phyloP scores from a whole-genome alignment of 2,329 filamentous ascomycete genomes.

The Metarhizium guizhouense region DNA sequence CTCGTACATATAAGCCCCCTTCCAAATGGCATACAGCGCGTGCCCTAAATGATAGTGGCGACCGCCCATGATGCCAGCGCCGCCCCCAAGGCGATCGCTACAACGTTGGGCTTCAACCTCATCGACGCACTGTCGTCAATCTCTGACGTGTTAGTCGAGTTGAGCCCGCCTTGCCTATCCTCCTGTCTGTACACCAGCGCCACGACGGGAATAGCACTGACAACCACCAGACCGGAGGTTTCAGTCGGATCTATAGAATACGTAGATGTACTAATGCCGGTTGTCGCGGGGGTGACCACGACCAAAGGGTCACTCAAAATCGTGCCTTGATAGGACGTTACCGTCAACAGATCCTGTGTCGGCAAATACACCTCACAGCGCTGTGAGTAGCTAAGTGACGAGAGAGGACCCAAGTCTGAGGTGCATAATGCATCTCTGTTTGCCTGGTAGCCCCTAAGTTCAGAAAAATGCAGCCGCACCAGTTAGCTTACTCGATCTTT shows the following conservation, averaged over 20 bases:
- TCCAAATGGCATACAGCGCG: neutral
- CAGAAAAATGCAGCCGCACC: neutral
- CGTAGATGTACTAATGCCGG: neutral
- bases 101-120: neutral
- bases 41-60: neutral
- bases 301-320: neutral
- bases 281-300: neutral
- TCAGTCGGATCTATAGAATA: neutral
- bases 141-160: neutral
- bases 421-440: slow-evolving; percentile 6
- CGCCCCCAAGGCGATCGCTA: neutral
- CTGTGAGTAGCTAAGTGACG: neutral
- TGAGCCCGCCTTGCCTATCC: slow-evolving; percentile 3
- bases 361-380: neutral
- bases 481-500: neutral
- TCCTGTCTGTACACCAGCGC: slow-evolving; percentile 10
- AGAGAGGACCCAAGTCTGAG: slow-evolving; percentile 4
- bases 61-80: neutral
- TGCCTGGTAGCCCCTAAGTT: slow-evolving; percentile 9
- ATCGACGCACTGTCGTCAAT: neutral
- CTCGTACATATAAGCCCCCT: neutral
- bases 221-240: slow-evolving; percentile 2
- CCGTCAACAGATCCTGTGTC: neutral
- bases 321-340: neutral
- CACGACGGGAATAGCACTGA: slow-evolving; percentile 8